Evolutionary conservation across 2,329 filamentous ascomycete genomes (phyloP).

Genomic region (Mariannaea elegans): DNA sequence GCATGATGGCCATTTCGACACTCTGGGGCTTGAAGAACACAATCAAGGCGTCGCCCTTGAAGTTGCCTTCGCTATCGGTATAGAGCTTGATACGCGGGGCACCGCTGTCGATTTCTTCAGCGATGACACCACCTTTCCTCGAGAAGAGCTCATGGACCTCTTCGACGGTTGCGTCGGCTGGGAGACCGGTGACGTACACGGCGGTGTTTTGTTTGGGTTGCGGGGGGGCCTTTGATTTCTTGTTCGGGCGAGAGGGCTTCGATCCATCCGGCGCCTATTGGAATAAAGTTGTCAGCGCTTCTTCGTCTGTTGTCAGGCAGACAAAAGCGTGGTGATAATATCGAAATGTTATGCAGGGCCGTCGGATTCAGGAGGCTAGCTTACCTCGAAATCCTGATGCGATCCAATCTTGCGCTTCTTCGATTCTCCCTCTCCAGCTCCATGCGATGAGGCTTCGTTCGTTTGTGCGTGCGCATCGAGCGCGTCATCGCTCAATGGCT

Average conservation of each 20-base stretch:
- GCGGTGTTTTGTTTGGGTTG: conserved; percentile 80
- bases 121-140: conserved; percentile 86
- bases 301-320: not conserved
- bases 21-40: conserved; percentile 96
- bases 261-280: conserved; percentile 40
- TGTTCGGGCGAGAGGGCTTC: conserved; percentile 52
- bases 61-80: conserved; percentile 78
- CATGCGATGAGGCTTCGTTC: conserved; percentile 36
- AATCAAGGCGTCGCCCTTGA: conserved; percentile 93
- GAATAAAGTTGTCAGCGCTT: conserved; percentile 17
- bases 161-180: conserved; percentile 77
- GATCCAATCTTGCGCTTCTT: conserved; percentile 56
- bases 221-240: conserved; percentile 58
- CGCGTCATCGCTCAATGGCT: conserved; percentile 49
- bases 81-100: conserved; percentile 94
- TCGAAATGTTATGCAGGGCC: not conserved
- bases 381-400: conserved; percentile 54
- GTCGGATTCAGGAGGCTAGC: conserved; percentile 29
- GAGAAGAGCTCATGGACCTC: conserved; percentile 89
- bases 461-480: conserved; percentile 51
- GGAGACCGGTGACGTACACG: conserved; percentile 90
- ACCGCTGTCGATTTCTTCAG: conserved; percentile 91
- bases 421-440: conserved; percentile 36
- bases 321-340: not conserved
- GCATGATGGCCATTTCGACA: conserved; percentile 84